These are phyloP conservation scores for Lipomyces starkeyi DNA, from an alignment of 805 yeast genomes.

Conservation along the genomic window DNA sequence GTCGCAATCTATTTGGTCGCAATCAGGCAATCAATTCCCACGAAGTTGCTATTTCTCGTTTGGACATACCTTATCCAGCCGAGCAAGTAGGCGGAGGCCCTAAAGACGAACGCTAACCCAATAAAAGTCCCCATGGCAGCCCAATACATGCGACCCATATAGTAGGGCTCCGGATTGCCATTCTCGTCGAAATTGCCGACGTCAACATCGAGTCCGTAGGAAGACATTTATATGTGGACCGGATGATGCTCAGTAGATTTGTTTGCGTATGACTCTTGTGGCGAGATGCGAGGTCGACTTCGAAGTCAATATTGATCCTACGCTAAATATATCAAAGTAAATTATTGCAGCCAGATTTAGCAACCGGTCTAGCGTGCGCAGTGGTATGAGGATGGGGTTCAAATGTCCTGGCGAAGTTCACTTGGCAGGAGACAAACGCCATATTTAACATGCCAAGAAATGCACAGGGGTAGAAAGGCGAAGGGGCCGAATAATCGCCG, in stretches of 20 bases:
- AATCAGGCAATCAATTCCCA: background rate
- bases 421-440: too few species aligned
- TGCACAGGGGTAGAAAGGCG: too few species aligned
- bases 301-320: background rate
- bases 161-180: constrained; percentile 41
- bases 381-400: too few species aligned
- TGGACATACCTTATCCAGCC: constrained; percentile 17
- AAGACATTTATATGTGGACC: background rate
- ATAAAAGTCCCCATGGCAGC: constrained; percentile 38
- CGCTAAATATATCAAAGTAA: background rate
- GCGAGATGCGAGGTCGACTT: background rate
- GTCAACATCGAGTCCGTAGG: constrained; percentile 17
- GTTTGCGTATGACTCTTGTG: background rate
- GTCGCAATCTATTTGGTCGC: background rate
- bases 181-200: constrained; percentile 33
- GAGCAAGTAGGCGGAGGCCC: constrained; percentile 15
- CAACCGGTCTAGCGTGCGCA: too few species aligned
- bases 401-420: too few species aligned
- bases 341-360: background rate
- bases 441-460: too few species aligned
- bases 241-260: background rate
- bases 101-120: constrained; percentile 27
- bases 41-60: background rate
- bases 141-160: constrained; percentile 41
- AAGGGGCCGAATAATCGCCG: too few species aligned